Evolutionary conservation across 2,329 filamentous ascomycete genomes (phyloP).

Genomic region (Fusarium tupiense): DNA sequence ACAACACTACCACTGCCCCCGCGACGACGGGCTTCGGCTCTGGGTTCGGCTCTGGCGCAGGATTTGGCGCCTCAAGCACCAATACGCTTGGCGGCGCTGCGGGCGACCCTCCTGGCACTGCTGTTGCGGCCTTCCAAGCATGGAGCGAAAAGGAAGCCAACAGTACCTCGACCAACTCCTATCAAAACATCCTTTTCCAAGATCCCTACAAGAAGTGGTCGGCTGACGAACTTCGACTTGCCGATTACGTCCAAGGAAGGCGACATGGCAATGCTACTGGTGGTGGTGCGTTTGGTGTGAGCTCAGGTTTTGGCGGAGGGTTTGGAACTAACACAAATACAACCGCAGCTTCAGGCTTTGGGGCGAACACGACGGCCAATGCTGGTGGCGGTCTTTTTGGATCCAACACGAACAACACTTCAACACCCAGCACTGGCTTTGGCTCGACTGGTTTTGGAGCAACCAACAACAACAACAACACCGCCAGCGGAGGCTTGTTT

Average conservation of each 20-base stretch:
- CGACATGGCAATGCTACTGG: slow-evolving; percentile 85
- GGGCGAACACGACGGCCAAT: slow-evolving; percentile 49
- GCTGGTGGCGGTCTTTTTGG: slow-evolving; percentile 52
- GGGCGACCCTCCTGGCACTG: slow-evolving; percentile 75
- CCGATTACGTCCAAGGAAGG: slow-evolving; percentile 88
- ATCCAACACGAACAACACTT: slow-evolving; percentile 44
- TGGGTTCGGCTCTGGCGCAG: slow-evolving; percentile 54
- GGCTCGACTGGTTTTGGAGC: slow-evolving; percentile 55
- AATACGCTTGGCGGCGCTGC: slow-evolving; percentile 60
- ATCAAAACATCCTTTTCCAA: slow-evolving; percentile 83
- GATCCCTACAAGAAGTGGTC: slow-evolving; percentile 89
- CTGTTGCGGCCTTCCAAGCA: slow-evolving; percentile 73
- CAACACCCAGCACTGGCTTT: slow-evolving; percentile 32
- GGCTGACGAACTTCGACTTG: slow-evolving; percentile 82
- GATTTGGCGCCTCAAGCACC: slow-evolving; percentile 57
- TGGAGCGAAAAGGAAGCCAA: slow-evolving; percentile 78
- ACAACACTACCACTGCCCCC: slow-evolving; percentile 40
- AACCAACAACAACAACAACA: slow-evolving; percentile 46
- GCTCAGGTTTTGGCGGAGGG: slow-evolving; percentile 62
- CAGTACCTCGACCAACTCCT: slow-evolving; percentile 67
- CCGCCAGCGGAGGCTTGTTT: slow-evolving; percentile 43
- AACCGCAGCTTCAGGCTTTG: slow-evolving; percentile 56
- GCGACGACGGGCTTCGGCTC: slow-evolving; percentile 49
- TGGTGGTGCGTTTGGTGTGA: slow-evolving; percentile 83
- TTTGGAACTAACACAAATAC: slow-evolving; percentile 53